Base-by-base conservation (phyloP, 2,329 filamentous ascomycete genomes). In the Arthrinium phaeospermum region DNA sequence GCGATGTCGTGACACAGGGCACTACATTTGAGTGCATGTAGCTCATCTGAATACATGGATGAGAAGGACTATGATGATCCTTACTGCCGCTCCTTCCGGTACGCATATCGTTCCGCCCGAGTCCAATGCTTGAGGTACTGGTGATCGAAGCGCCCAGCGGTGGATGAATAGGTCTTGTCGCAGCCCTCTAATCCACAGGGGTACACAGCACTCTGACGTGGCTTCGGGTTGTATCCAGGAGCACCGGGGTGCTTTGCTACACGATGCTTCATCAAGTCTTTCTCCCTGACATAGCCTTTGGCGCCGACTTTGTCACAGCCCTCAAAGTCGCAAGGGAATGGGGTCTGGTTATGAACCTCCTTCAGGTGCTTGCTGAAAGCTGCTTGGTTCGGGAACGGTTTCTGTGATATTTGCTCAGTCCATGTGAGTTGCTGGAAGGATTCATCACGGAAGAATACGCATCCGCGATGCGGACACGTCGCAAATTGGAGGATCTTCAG, bases 331-430 rank as follows among this genome's bases (percentile, higher is more conserved):
- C 82, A 85, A 0, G 80, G 79, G 53, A 79, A 83, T 0, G 78
- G 71, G 0, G 79, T 81, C 37, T 80, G 77, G 19, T 81, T 74
- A 64, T 84, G 82, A 8, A 77, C 76, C 2, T 80, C 77, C 53
- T 79, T 80, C 78, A 85, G 79, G 70, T 85, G 83, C 24, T 77
- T 79, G 0, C 74, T 80, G 70, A 79, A 83, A 0, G 80, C 79
- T 0, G 79, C 76, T 19, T 75, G 41, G 1, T 68, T 76, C 0
- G 53, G 24, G 64, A 80, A 80, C 19, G 57, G 57, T 12, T 3
- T 24, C 24, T 41, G 57, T 14, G 57, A 12, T 10, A 4, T 0
- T 22, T 64, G 34, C 1, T 41, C 57, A 10, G 4, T 0, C 57
- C 34, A 41, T 14, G 2, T 1, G 0, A 64, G 34, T n/a, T 14